phyloP scores from a whole-genome alignment of 306 rosid species.

The Dalbergia oliveri region DNA sequence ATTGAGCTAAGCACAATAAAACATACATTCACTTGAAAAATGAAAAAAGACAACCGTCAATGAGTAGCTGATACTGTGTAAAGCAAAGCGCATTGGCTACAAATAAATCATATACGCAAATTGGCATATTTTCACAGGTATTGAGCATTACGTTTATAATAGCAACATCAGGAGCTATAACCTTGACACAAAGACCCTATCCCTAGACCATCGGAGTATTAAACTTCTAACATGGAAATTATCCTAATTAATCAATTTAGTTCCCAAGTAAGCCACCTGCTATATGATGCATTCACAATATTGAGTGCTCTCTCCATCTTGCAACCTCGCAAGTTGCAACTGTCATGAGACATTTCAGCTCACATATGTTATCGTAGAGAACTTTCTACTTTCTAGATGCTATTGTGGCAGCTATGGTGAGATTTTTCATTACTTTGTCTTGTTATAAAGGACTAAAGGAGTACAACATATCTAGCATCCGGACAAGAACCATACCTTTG shows the following conservation, averaged over 20 bases:
- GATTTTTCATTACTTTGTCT: neutral
- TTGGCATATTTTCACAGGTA: neutral
- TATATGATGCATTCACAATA: neutral
- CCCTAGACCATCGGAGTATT: no score
- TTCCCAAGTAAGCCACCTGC: no score
- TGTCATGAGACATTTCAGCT: conserved; percentile 4
- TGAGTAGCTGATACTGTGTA: no score
- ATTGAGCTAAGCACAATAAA: neutral
- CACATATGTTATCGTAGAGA: neutral
- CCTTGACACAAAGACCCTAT: no score
- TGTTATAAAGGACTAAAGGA: neutral
- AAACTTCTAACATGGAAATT: no score
- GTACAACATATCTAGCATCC: neutral
- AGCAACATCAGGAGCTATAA: conserved; percentile 5
- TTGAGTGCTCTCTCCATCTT: conserved; percentile 18
- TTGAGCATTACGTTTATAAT: conserved; percentile 4
- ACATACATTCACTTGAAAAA: neutral
- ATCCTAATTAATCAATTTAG: no score
- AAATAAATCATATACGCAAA: neutral
- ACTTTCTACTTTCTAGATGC: neutral
- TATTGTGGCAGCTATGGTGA: neutral
- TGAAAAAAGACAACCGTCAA: neutral
- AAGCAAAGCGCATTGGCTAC: neutral
- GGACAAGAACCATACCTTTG: conserved; percentile 34
- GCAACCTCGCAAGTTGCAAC: neutral